These are phyloP conservation scores for Colletotrichum somersetense DNA, from an alignment of 2,329 filamentous ascomycete genomes.

Conservation along the genomic window DNA sequence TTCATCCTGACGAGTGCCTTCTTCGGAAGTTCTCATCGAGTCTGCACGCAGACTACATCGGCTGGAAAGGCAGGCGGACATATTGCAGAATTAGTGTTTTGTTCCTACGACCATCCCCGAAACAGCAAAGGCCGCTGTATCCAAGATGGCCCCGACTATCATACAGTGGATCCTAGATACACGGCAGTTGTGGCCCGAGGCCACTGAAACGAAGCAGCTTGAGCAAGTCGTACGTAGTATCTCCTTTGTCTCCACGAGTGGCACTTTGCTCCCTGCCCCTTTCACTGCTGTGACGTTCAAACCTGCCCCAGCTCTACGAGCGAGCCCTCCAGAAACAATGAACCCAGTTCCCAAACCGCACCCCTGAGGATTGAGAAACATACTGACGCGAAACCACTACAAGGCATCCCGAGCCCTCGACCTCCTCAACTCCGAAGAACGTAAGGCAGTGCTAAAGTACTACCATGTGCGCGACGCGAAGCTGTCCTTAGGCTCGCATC, in stretches of 20 bases:
- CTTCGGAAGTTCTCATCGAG: not conserved
- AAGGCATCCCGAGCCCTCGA: constrained; percentile 68
- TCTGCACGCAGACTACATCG: constrained; percentile 5
- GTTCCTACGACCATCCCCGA: constrained; percentile 16
- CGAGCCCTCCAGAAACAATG: constrained; percentile 10
- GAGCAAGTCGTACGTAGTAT: constrained; percentile 57
- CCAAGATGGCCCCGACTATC: constrained; percentile 52
- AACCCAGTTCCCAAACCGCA: constrained; percentile 11
- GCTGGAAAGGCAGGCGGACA: not conserved
- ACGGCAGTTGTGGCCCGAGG: constrained; percentile 67
- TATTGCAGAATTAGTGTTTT: constrained; percentile 14
- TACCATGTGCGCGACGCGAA: constrained; percentile 79
- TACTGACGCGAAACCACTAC: constrained; percentile 12
- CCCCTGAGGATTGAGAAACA: constrained; percentile 10
- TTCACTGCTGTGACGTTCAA: constrained; percentile 13
- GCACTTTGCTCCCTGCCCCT: constrained; percentile 19
- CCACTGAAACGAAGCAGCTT: constrained; percentile 62
- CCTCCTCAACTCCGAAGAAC: constrained; percentile 68
- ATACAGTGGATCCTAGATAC: constrained; percentile 75
- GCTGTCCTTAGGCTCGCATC: constrained; percentile 77
- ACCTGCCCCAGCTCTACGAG: constrained; percentile 8
- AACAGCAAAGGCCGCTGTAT: constrained; percentile 23
- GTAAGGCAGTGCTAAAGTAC: constrained; percentile 68
- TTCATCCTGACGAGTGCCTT: not conserved
- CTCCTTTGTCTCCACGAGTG: not conserved